Base-by-base conservation (phyloP, 164 flowering plant species). In the Chimonanthus salicifolius region DNA sequence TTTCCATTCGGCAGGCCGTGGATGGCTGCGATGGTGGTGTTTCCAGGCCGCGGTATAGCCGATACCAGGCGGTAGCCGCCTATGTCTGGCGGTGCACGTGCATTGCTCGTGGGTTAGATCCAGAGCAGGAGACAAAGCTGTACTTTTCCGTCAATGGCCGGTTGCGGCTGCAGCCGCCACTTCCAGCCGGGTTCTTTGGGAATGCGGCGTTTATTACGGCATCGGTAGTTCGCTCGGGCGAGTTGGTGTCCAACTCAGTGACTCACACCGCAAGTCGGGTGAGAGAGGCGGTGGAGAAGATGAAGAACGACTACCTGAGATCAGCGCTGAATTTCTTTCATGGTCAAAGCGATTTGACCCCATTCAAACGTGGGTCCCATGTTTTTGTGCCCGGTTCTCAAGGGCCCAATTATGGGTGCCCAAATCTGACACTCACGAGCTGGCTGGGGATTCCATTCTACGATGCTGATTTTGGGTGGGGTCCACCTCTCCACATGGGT, bases 241-340 rank as follows among this genome's bases (percentile, higher is more conserved):
- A 86, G 5, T 62, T 84, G 6, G 3, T 65, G 47, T 67, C 71
- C 0, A 80, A 64, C 11, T 80, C 87, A 1, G 44, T 82, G 11
- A 16, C 83, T 46, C 2, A 1, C 47, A 77, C 86, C 0, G 92
- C 90, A 4, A 58, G 84, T 3, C 50, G 20, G 66, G 83, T 87
- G 50, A 85, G 81, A 47, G 84, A 83, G 3, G 82, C 84, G 2
- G 69, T 87, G 82, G 79, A 44, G 43, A 74, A 75, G 45, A 88
- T 86, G 90, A 86, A 85, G 67, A 71, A 86, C 18, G 84, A 84
- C 2, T 87, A 88, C 46, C 49, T 86, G 64, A 78, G 85, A 66
- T 88, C 92, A 9, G 90, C 89, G n/a, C 79, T 89, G 2, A 90
- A 89, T 70, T 89, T 80, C 76, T 67, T 89, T 10, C 87, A 86